These are phyloP conservation scores for Phytopythium aichiense DNA, from an alignment of 352 stramenopile genomes.

Conservation along the genomic window DNA sequence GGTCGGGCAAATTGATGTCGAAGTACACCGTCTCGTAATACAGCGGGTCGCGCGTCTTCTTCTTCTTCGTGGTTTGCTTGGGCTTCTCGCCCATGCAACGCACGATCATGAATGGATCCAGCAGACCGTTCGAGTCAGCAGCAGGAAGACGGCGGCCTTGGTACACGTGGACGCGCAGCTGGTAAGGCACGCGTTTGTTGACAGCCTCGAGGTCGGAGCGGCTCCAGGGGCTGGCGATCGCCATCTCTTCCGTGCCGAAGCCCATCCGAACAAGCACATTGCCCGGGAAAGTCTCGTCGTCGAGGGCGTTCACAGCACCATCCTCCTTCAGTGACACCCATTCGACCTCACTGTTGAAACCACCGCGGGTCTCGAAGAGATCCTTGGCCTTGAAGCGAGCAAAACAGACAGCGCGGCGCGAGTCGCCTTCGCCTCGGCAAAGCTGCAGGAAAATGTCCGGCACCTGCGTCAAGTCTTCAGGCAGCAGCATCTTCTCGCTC, in stretches of 20 bases:
- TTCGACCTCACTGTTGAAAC: conserved; percentile 49
- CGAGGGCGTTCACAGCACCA: conserved; percentile 66
- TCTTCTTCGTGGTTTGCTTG: conserved; percentile 68
- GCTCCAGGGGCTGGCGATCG: conserved; percentile 52
- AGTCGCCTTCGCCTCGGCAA: conserved; percentile 61
- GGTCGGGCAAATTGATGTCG: conserved; percentile 74
- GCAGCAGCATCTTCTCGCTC: conserved; percentile 70
- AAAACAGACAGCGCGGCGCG: conserved; percentile 66
- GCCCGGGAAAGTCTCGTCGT: conserved; percentile 77
- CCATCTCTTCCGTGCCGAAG: conserved; percentile 73
- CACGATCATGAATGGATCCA: conserved; percentile 82
- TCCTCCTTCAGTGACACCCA: conserved; percentile 87
- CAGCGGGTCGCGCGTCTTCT: conserved; percentile 76
- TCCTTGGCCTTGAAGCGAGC: conserved; percentile 77
- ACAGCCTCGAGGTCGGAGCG: conserved; percentile 47
- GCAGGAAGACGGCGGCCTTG: conserved; percentile 74
- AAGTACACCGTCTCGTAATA: conserved; percentile 89
- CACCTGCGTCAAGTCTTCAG: conserved; percentile 69
- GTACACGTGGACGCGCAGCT: conserved; percentile 83
- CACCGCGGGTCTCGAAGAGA: conserved; percentile 43
- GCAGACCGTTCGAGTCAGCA: conserved; percentile 78
- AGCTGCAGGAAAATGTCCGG: conserved; percentile 89
- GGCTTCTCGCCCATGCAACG: conserved; percentile 78
- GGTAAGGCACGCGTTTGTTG: conserved; percentile 77
- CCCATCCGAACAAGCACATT: conserved; percentile 76